These are phyloP conservation scores for Pythium rishiriense DNA, from an alignment of 352 stramenopile species.

Conservation along the genomic window DNA sequence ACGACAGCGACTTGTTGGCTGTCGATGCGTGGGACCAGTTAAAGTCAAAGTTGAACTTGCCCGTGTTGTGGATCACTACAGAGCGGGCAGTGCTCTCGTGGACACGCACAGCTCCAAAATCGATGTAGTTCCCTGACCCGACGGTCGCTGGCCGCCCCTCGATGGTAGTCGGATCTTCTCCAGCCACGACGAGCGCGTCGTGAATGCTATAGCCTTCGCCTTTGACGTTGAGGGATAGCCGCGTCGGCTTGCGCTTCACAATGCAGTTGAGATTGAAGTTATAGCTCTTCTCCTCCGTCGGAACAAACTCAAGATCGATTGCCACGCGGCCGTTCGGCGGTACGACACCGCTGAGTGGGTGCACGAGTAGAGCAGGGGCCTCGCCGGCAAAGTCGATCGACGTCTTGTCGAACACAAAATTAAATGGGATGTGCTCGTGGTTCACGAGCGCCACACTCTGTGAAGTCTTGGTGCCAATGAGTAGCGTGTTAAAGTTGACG, in stretches of 20 bases:
- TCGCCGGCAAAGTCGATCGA: constrained; percentile 83
- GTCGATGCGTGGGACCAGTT: constrained; percentile 51
- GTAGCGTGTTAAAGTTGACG: constrained; percentile 91
- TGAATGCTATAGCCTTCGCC: constrained; percentile 94
- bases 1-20: background rate
- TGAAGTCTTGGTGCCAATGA: constrained; percentile 86
- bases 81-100: constrained; percentile 72
- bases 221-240: constrained; percentile 93
- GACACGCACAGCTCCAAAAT: constrained; percentile 88
- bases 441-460: constrained; percentile 92
- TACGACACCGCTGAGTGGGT: constrained; percentile 89
- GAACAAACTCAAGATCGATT: constrained; percentile 91
- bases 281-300: constrained; percentile 90
- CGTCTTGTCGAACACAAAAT: constrained; percentile 93
- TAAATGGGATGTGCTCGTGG: constrained; percentile 92
- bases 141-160: constrained; percentile 37
- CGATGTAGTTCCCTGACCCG: constrained; percentile 47
- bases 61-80: constrained; percentile 88
- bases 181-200: constrained; percentile 54
- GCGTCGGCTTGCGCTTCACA: constrained; percentile 91
- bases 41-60: constrained; percentile 97
- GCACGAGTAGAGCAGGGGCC: constrained; percentile 73
- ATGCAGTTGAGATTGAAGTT: constrained; percentile 93
- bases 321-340: constrained; percentile 80
- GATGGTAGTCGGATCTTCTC: constrained; percentile 37